These are phyloP conservation scores for Croton laevigatus DNA, from an alignment of 441 rosid genomes.

Conservation along the genomic window DNA sequence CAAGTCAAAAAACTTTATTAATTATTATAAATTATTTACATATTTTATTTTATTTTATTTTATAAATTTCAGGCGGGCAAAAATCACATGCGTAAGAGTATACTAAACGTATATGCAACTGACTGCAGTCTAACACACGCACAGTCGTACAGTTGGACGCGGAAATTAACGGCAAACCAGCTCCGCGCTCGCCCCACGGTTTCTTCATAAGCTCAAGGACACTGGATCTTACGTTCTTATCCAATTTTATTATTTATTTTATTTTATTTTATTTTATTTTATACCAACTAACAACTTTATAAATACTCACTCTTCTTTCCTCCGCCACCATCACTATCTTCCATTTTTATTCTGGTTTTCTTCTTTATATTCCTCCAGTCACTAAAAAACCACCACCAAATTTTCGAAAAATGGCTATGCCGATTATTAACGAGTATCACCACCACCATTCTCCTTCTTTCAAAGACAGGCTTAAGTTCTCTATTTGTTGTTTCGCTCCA, in stretches of 20 bases:
- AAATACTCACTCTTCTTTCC: not conserved
- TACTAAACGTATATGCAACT: no score
- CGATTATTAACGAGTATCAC: slow-evolving; percentile 15
- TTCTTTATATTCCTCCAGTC: not conserved
- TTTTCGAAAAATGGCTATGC: not conserved
- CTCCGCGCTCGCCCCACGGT: slow-evolving; percentile 34
- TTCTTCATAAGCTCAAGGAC: slow-evolving; percentile 7
- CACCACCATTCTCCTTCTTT: slow-evolving; percentile 18
- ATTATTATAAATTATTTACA: no score
- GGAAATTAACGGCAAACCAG: not conserved
- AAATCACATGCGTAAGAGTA: no score
- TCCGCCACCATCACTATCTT: not conserved
- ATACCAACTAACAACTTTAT: not conserved
- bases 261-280: no score
- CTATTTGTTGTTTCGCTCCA: slow-evolving; percentile 46
- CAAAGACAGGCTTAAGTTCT: slow-evolving; percentile 33
- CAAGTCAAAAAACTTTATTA: no score
- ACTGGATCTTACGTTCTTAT: slow-evolving; percentile 12
- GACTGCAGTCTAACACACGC: no score
- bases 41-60: no score
- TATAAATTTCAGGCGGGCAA: no score
- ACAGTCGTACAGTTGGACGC: not conserved
- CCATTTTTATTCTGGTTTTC: no score
- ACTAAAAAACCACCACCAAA: not conserved
- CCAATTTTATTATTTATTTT: not conserved